Base-by-base conservation (phyloP, 108 stramenopile genomes). In the Cyclostephanos invisitatus region DNA sequence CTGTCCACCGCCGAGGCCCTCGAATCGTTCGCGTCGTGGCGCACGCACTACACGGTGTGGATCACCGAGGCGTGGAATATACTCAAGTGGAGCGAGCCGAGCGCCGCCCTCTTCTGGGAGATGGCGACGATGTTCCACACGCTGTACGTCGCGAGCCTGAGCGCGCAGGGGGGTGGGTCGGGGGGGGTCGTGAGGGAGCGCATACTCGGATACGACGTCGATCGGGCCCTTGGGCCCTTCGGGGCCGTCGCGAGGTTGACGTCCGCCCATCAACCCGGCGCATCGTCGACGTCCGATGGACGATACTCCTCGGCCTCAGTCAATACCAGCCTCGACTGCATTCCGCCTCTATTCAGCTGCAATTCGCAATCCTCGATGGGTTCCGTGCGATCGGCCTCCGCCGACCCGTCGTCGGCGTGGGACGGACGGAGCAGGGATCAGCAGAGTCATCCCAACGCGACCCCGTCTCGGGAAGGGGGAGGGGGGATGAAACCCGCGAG, bases 81-180 rank as follows among this genome's bases (percentile, higher is more conserved):
- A 8, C 74, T 97, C 54, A 88, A 90, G 57, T 89, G 88, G 96
- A 90, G 88, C 7, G 93, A 96, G 70, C 93, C 94, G 6, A 76
- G 77, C 27, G 93, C 96, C 0, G 92, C 91, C n/a, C 78, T 97
- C 9, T 96, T 97, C 80, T 97, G 96, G 96, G 96, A 97, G 81
- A 97, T 97, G 94, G 93, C 95, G 28, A 90, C 89, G 70, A 91
- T 97, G 92, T 97, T 91, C 73, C 92, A 94, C 63, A 89, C 92
- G 15, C 70, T 94, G 10, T 91, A 90, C 71, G 77, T 89, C 56
- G 89, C 89, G 25, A 72, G 80, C 74, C 14, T 77, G 89, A 67
- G 80, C 78, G 47, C 75, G 27, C 37, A 61, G 32, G 74, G 80
- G 56, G 75, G 75, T 35, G 80, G 80, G 28, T 77, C 75, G 42